Conservation (phyloP, 305 asterid genomes). For the Fraxinus xanthoxyloides region DNA sequence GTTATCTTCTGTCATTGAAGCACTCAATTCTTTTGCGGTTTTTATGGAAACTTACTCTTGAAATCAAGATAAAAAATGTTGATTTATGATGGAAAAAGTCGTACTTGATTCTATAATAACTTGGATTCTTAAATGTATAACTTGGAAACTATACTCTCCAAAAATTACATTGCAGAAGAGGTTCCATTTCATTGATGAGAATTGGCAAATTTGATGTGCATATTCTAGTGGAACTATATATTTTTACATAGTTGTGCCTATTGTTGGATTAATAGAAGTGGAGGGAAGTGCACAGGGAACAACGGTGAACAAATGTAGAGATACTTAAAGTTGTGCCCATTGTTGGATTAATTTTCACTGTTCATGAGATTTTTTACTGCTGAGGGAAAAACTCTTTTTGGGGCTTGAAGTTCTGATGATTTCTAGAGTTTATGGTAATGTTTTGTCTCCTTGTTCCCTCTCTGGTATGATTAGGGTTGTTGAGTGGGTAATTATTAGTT, state of each 20-base stretch:
- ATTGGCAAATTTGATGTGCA: neutral
- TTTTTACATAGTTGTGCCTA: neutral
- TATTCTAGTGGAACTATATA: neutral
- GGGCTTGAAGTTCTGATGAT: too few relatives aligned
- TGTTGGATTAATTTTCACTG: too few relatives aligned
- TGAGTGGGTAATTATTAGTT: too few relatives aligned
- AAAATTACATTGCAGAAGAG: neutral
- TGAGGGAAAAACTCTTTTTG: too few relatives aligned
- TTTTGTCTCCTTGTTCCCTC: too few relatives aligned
- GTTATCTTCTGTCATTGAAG: neutral
- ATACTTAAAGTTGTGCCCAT: too few relatives aligned
- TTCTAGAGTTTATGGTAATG: too few relatives aligned
- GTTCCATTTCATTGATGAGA: neutral
- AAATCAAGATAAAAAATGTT: neutral
- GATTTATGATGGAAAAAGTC: neutral
- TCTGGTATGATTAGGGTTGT: too few relatives aligned
- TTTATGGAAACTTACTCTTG: neutral
- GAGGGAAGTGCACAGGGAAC: neutral
- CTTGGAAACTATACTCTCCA: neutral
- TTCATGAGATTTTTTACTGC: too few relatives aligned
- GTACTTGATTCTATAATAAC: neutral
- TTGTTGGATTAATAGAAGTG: neutral
- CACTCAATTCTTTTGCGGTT: neutral
- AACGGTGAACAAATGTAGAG: neutral
- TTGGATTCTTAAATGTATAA: neutral